Evolutionary conservation across 2,329 filamentous ascomycete genomes (phyloP).

Genomic region (Fusarium pininemorale): DNA sequence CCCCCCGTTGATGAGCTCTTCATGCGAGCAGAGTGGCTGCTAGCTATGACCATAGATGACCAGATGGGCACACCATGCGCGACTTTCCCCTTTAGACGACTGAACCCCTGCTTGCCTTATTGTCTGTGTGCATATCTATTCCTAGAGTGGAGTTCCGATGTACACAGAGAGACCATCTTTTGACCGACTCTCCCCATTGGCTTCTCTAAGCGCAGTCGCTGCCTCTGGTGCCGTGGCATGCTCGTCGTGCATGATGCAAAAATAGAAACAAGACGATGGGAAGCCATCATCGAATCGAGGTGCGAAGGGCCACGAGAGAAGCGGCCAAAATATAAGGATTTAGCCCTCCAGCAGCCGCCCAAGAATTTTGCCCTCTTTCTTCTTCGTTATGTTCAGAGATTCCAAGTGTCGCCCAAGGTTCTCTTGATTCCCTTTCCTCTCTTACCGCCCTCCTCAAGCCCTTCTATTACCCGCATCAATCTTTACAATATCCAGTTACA

Average conservation of each 20-base stretch:
- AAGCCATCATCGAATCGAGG: conserved; percentile 43
- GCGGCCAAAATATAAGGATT: conserved; percentile 68
- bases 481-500: conserved; percentile 52
- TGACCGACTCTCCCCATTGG: conserved; percentile 53
- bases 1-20: conserved; percentile 30
- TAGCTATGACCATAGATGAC: conserved; percentile 32
- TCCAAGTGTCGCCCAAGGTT: conserved; percentile 61
- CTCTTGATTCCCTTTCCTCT: conserved; percentile 51
- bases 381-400: conserved; percentile 54
- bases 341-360: conserved; percentile 55
- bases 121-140: conserved; percentile 44
- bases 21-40: conserved; percentile 39
- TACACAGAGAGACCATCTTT: conserved; percentile 38
- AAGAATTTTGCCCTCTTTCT: conserved; percentile 54
- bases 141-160: conserved; percentile 41
- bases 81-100: conserved; percentile 43
- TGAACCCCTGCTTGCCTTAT: conserved; percentile 32
- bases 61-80: conserved; percentile 44
- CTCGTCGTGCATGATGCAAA: conserved; percentile 47
- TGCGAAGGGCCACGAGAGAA: conserved; percentile 50
- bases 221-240: conserved; percentile 42
- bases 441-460: conserved; percentile 48
- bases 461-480: conserved; percentile 37
- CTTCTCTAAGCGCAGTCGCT: conserved; percentile 57
- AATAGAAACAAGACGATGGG: conserved; percentile 49